Evolutionary conservation across 1,284 basidiomycete species (phyloP), one percentile per base, ranked within the genome.

Genomic region (Ganoderma sp.): DNA sequence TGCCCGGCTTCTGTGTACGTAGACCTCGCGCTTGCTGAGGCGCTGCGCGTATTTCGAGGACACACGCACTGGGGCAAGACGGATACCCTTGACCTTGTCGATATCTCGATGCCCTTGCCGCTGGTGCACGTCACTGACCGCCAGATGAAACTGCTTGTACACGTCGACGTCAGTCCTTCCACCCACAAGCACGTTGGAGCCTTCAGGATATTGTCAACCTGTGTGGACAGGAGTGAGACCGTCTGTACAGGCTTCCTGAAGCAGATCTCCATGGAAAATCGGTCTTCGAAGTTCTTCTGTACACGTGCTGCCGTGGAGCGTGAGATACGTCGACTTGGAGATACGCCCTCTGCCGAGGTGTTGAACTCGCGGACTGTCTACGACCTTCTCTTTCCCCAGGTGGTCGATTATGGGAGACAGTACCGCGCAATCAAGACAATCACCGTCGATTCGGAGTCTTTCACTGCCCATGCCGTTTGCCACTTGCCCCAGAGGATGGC

Each of bases 1-100:
- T 92, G 90, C 71, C 90, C 91, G 5, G 90, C 88, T 0, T 91
- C 89, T 0, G 84, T 91, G 2, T 91, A 91, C 71, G 75, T 87
- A 22, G 90, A 91, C 71, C 82, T 88, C 56, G 85, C 81, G 1
- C 76, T 85, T 32, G 81, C 84, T 10, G 39, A 25, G 22, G 41
- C 58, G 19, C 3, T 37, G 34, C 56, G 56, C 37, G 19, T 37
- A 17, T 22, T 28, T 2, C 58, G 41, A 42, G n/a, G 22, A 22
- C 14, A 25, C 22, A 17, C 10, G 25, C 5, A 41, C 7, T 22
- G 14, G 7, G 14, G 12, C 15, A 58, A n/a, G 12, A 9, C 19
- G 12, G 58, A 75, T 25, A 77, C 81, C 65, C 74, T 84, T 19
- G 75, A 82, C 2, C 76, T 90, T 10, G 79, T 78, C 2, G 76